Base-by-base conservation (phyloP, 305 asterid species). In the Ruellia speciosa region DNA sequence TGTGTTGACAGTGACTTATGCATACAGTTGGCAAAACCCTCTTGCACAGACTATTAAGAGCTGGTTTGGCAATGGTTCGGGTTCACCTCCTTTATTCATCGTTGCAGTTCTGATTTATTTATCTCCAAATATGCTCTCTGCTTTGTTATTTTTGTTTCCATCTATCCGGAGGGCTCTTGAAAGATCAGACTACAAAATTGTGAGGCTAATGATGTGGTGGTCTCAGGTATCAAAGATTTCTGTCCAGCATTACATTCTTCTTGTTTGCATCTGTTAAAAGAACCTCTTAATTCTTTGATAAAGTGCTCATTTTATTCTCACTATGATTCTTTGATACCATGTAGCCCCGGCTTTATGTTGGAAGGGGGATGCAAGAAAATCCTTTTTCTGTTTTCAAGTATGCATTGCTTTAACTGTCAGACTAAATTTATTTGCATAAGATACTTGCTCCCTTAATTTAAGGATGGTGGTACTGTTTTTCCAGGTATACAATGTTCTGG, bases 331-430 rank as follows among this genome's bases (percentile, higher is more conserved):
- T 61, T 62, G 28, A 18, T 58, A 33, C 73, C 50, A 54, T 74
- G 74, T 88, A 92, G 99, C 97, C 99, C 58, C 87, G 95, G 70
- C 94, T 92, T 62, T 92, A 85, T 72, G 90, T 92, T 62, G 99
- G 97, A 73, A 82, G 99, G 81, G 99, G 99, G 59, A 92, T 92
- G 99, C 99, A 92, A 72, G 99, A 92, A 79, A 85, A 79, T 70
- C 49, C 95, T 50, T 88, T 82, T 78, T 84, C 95, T 52, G 88
- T 92, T 59, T 68, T 84, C 82, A 88, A 88, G 97, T 92, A 85
- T 65, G 54, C 28, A 31, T 64, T 62, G 45, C 52, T 51, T 62
- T 62, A 33, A 52, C 52, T 71, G 14, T 65, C 59, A 35, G 66
- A 45, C 60, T 18, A 19, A 52, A 65, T 48, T 67, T 16, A 54